Evolutionary conservation across 305 asterid species (phyloP), one percentile per base, ranked within the genome.

Genomic region (Stenogyne calaminthoides): DNA sequence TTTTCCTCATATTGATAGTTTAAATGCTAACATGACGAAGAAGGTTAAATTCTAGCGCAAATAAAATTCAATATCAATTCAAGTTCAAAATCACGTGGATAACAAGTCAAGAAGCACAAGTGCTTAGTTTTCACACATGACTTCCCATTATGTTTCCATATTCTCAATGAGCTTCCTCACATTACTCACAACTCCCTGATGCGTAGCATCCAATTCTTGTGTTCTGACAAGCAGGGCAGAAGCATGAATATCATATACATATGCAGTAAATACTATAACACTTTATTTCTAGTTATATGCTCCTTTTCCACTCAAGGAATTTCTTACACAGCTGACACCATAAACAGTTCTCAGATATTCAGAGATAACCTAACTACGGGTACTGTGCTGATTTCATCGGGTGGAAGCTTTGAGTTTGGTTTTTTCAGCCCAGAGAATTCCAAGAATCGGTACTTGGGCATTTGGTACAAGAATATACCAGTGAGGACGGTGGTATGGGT

Each of bases 321-420:
- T 6, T 18, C 61, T 34, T 1, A 46, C 5, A 74, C 81, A 29
- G 7, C 57, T 1, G 82, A 82, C 67, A 80, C 83, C 15, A 36
- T 84, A 57, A 68, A 46, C 20, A 57, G 70, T 9, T 56, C 72
- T 4, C 78, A 76, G 12, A 57, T 37, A 18, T 1, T 85, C 2
- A 67, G 40, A 70, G 84, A 78, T 15, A 15, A 4, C n/a, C 82
- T 74, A 0, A 79, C 61, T 55, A 18, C n/a, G n/a, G n/a, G 32
- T 5, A 80, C 82, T n/a, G n/a, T n/a, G 47, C 0, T 82, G 27
- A 39, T 79, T 64, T 82, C 89, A 27, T 34, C 87, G 0, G 73
- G 64, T 16, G 87, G 83, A 19, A 62, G 3, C 19, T 85, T 80
- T 34, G 89, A 78, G 34, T 54, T n/a, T n/a, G n/a, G n/a, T n/a